Conservation (phyloP, 2,329 filamentous ascomycete genomes). For the Penicillium decumbens region DNA sequence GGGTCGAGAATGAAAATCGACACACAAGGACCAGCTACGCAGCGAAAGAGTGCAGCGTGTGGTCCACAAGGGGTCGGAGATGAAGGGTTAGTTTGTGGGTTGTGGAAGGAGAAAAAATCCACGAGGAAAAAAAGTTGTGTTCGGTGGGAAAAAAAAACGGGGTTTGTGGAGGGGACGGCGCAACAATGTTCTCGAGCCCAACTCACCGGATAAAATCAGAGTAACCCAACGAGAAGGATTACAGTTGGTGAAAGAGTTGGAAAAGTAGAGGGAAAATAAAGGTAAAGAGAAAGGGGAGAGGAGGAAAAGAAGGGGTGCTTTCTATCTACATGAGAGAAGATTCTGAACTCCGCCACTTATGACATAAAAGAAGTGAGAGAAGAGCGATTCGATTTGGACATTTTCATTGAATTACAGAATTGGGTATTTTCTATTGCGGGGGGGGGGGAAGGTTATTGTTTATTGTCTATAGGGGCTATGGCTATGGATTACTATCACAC, state of each 20-base stretch:
- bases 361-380: constrained; percentile 11
- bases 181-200: not conserved
- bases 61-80: constrained; percentile 11
- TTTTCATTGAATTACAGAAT: not conserved
- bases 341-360: constrained; percentile 17
- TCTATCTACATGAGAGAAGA: constrained; percentile 6
- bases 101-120: constrained; percentile 21
- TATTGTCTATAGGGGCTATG: too few species aligned
- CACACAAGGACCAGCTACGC: constrained; percentile 20
- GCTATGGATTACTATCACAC: too few species aligned
- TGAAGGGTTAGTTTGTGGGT: constrained; percentile 11
- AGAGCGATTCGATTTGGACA: not conserved
- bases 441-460: too few species aligned
- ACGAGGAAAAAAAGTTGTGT: constrained; percentile 20
- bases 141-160: constrained; percentile 22
- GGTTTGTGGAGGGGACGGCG: constrained; percentile 13
- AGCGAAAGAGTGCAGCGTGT: constrained; percentile 21
- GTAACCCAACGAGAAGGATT: not conserved
- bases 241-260: constrained; percentile 6
- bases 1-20: constrained; percentile 15
- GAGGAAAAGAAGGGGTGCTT: constrained; percentile 8
- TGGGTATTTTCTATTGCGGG: too few species aligned
- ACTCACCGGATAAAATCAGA: not conserved
- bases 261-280: constrained; percentile 12
- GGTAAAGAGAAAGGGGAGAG: constrained; percentile 1